Evolutionary conservation across 768 basidiomycete genomes (phyloP), one percentile per base, ranked within the genome.

Genomic region (Strobilomyces echinocephalus): DNA sequence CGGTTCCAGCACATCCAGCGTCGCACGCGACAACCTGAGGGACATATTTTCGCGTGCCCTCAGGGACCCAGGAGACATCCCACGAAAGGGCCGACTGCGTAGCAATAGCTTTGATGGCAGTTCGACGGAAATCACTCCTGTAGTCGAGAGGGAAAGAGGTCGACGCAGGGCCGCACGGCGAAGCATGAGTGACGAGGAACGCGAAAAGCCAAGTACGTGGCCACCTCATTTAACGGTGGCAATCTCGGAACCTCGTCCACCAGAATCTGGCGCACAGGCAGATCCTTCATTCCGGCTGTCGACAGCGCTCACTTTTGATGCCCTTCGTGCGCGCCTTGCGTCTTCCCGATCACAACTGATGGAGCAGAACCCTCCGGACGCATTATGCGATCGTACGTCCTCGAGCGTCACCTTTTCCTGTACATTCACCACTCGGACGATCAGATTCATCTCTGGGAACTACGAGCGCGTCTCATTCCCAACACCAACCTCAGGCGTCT

Each of bases 141-240:
- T 73, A 2, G 66, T 76, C 38, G 62, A 70, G 39, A 70, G 73
- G 61, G 74, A 76, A 52, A 69, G 74, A 53, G 66, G 69, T 21
- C 72, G 68, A 51, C 72, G 69, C 54, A 83, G 76, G 66, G 76
- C 74, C 10, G 80, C 83, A 55, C 74, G 80, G 35, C 76, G 72
- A 59, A 87, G 83, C 62, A 55, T 83, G 58, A 87, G 84, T 60
- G 87, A 88, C 58, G 85, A 88, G 61, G 87, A 87, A 61, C 66
- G 71, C 3, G 85, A 84, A 34, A 76, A 75, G 56, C 61, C 75
- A 50, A 74, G 85, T 87, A 67, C 62, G 83, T 60, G 18, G 1
- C 42, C 49, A 20, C 36, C 33, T 50, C 52, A 33, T 63, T 42
- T 54, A 49, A 50, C 50, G 28, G 40, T 51, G 36, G 15, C 44